Conservation (phyloP, 2,329 filamentous ascomycete genomes). For the Calonectria henricotiae region DNA sequence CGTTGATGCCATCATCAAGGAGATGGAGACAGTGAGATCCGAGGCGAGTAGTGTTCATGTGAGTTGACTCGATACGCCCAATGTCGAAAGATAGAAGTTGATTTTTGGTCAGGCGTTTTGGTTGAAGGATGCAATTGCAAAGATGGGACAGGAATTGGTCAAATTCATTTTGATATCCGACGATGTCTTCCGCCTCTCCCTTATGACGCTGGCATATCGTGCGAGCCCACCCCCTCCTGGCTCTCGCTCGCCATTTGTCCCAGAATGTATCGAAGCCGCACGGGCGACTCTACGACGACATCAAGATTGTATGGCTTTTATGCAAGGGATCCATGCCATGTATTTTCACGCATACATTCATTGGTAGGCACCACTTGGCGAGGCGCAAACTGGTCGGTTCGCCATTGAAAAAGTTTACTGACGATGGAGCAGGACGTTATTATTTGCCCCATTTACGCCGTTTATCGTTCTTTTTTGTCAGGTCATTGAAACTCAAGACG, state of each 20-base stretch:
- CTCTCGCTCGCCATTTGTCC: conserved; percentile 58
- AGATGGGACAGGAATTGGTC: conserved; percentile 54
- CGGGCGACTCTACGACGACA: conserved; percentile 61
- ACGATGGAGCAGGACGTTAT: conserved; percentile 58
- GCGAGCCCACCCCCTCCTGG: conserved; percentile 55
- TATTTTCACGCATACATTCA: conserved; percentile 62
- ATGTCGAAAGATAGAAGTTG: neutral
- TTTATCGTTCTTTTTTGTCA: conserved; percentile 71
- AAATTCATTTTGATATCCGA: conserved; percentile 59
- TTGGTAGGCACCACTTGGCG: conserved; percentile 55
- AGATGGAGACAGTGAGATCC: conserved; percentile 53
- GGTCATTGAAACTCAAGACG: conserved; percentile 64
- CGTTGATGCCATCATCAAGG: conserved; percentile 54
- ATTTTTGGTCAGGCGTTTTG: conserved; percentile 32
- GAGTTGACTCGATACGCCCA: conserved; percentile 16
- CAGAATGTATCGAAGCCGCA: conserved; percentile 63
- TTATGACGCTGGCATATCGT: conserved; percentile 63
- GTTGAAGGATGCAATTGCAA: conserved; percentile 47
- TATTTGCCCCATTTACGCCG: conserved; percentile 69
- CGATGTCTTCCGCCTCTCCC: conserved; percentile 62
- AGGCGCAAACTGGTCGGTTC: neutral
- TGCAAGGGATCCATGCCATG: conserved; percentile 57
- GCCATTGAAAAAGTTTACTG: neutral
- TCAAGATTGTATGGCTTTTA: conserved; percentile 60
- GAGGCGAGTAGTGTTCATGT: conserved; percentile 42